A percentile compares a stretch with the other conserved stretches of the same genome.
These are phyloP conservation scores for Gracilaria caudata DNA, from an alignment of 23 red algal genomes.

Conservation along the genomic window DNA sequence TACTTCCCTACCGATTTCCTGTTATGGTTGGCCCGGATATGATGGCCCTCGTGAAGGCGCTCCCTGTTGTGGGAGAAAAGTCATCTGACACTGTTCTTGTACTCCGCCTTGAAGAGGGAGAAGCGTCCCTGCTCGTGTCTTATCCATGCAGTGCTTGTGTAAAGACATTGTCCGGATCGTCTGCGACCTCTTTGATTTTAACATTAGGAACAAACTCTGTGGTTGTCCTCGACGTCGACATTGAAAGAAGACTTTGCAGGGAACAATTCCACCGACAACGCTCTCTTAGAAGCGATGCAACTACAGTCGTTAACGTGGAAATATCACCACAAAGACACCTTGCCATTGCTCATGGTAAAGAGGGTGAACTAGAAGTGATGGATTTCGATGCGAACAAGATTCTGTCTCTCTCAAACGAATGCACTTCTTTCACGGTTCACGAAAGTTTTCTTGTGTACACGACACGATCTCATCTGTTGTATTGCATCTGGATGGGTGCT, in stretches of 20 bases:
- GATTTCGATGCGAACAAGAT: constrained; percentile 26
- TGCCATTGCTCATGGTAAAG: constrained; percentile 25
- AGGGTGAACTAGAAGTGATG: constrained; percentile 39
- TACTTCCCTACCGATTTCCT: constrained; percentile 1
- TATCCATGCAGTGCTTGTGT: not conserved
- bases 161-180: not conserved
- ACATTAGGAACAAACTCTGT: not conserved
- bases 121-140: not conserved
- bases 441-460: constrained; percentile 61
- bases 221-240: not conserved
- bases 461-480: constrained; percentile 69
- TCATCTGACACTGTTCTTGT: not conserved
- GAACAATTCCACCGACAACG: not conserved
- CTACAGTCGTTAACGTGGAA: not conserved
- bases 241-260: not conserved
- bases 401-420: constrained; percentile 55
- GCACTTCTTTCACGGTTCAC: constrained; percentile 67
- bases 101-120: not conserved
- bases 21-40: not conserved
- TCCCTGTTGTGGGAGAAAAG: no score
- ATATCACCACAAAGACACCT: not conserved
- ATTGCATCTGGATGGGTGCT: constrained; percentile 36
- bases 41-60: constrained; percentile 4
- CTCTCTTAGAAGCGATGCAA: constrained; percentile 7
- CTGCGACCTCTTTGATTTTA: not conserved